Base-by-base conservation (phyloP, 768 basidiomycete species). In the Naematelia encephala region DNA sequence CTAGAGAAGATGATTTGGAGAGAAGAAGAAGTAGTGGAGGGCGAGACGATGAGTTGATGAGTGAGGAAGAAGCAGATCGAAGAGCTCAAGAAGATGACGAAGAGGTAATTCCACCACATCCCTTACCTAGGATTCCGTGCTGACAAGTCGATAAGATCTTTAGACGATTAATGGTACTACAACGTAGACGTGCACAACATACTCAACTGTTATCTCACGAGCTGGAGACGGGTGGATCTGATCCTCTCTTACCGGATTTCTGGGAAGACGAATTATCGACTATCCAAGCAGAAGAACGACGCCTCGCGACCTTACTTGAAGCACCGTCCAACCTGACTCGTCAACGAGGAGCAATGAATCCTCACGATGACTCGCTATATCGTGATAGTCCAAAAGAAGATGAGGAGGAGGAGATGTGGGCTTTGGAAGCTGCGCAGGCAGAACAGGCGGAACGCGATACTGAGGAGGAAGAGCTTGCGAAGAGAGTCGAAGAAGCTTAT, bases 61-160 rank as follows among this genome's bases (percentile, higher is more conserved):
- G 68, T 44, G 65, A 69, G 46, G 72, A 70, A 39, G 72, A 68
- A 44, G 67, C 62, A 11, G 67, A 69, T 59, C 28, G 62, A n/a
- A 54, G 39, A 59, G 72, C 72, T 47, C 63, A 70, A 47, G 51
- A 57, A 21, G 72, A 73, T 61, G 72, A 73, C 47, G 72, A 73
- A 25, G 72, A 73, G 71, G 71, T 70, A 42, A 14, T 22, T 50
- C 29, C 16, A 39, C 34, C 8, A 39, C 34, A 16, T 39, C 34
- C 34, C 16, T 16, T 39, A 8, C 34, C 34, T n/a, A n/a, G n/a
- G n/a, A n/a, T n/a, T n/a, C n/a, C n/a, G n/a, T n/a, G n/a, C n/a
- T n/a, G 4, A 50, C 49, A 44, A 5, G 19, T 42, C n/a, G 25
- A 11, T 13, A 34, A 73, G 72, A 70, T 73, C 4, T 73, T 70